Base-by-base conservation (phyloP, 495 filamentous ascomycete genomes). In the Ascobolus immersus region DNA sequence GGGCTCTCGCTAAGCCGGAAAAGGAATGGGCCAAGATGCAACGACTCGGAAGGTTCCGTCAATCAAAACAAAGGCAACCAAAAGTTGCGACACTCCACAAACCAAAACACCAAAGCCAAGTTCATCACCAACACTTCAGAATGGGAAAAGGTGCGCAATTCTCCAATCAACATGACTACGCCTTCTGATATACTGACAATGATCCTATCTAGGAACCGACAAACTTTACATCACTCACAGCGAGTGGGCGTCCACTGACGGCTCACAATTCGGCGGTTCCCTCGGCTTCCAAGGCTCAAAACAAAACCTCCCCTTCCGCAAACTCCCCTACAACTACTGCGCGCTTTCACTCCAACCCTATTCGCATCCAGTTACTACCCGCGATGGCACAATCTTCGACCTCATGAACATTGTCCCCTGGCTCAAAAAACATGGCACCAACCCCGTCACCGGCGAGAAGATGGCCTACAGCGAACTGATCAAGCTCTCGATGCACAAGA, bases 321-420 rank as follows among this genome's bases (percentile, higher is more conserved):
- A 79, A 17, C 65, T 96, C 3, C 86, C 86, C 23, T 96, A 90
- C 67, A 93, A 92, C 62, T 94, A 84, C 58, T 96, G 86, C 65
- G 79, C 86, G 39, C 71, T 91, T 23, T 84, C 76, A 17, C 71
- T 96, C 12, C 86, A 94, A 48, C 86, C 86, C 1, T 90, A 80
- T 56, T 60, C 69, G 50, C 73, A 78, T 38, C 79, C 79, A 0
- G 79, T 89, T 28, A 89, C 79, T 54, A 86, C 77, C 5, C 39
- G 62, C 4, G 57, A 71, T 21, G 79, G 79, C 17, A 75, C 68
- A 9, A 77, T 81, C 31, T 89, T 89, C 49, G 79, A 90, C 47
- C 65, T 84, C 35, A 77, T 77, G 34, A 75, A 84, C 42, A 86
- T 90, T 30, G 53, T 74, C 6, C 65, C 79, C 33, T 99, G 89